Base-by-base conservation (phyloP, 495 filamentous ascomycete genomes). In the Daldinia bambusicola region DNA sequence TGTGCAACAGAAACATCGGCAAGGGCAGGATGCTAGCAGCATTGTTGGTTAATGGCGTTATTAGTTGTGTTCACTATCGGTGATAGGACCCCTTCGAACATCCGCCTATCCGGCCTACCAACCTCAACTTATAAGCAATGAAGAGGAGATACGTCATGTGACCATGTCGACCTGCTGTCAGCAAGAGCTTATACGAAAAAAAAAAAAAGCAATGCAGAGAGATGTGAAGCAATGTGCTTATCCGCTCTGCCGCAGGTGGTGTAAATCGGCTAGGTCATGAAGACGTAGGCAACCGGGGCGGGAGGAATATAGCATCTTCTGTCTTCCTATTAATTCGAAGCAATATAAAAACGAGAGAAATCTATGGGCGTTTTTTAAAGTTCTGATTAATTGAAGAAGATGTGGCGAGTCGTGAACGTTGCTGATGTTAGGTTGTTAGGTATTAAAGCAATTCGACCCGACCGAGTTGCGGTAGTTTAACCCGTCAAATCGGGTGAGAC, bases 111-210 rank as follows among this genome's bases (percentile, higher is more conserved):
- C n/a, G n/a, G n/a, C n/a, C n/a, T n/a, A n/a, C n/a, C 32, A 34
- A 34, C 32, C 32, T 34, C 22, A n/a, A 12, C 56, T 22, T 43
- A 12, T 26, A 12, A 30, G n/a, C 20, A 20, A 4, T 16, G 5
- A 43, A 43, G 22, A 30, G 50, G 36, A 16, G 30, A 43, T 8
- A 60, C 55, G 60, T 72, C 70, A 72, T 68, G 64, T 72, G 70
- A 72, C 63, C 31, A 26, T 55, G 13, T 66, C 36, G 12, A 65
- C 12, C 66, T 72, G 70, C 70, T 50, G 70, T 65, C 65, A 69
- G 61, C 61, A 62, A 66, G 34, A 20, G n/a, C 41, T 37, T 18
- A 55, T 37, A 52, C 31, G 10, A 62, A 7, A 64, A 59, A 51
- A 63, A 45, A 26, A 26, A 26, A 26, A 26, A 26, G 26, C 26